A percentile compares a stretch with the other conserved stretches of the same genome.
These are phyloP conservation scores for Candida dubliniensis DNA, from an alignment of 1,139 yeast species.

Conservation along the genomic window DNA sequence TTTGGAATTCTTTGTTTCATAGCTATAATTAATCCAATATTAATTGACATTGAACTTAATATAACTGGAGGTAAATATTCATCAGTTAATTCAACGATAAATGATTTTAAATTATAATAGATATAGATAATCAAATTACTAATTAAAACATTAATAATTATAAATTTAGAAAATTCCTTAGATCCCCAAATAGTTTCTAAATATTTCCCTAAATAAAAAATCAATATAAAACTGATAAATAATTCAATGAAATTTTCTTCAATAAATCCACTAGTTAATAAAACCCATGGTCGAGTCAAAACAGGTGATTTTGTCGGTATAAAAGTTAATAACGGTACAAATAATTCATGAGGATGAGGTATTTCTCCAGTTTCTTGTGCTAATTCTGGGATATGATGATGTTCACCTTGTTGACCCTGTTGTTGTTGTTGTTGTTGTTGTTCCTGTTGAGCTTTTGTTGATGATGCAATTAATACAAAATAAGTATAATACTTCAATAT, in stretches of 20 bases:
- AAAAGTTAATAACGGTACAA: constrained; percentile 41
- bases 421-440: not conserved
- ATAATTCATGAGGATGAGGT: constrained; percentile 44
- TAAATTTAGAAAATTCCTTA: constrained; percentile 31
- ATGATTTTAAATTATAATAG: constrained; percentile 35
- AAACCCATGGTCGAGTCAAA: constrained; percentile 39
- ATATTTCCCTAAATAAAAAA: constrained; percentile 39
- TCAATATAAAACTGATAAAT: constrained; percentile 24
- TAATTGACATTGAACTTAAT: constrained; percentile 36
- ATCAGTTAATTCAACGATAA: constrained; percentile 18
- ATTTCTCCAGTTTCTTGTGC: constrained; percentile 38
- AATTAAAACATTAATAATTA: constrained; percentile 22
- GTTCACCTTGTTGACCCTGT: constrained; percentile 12
- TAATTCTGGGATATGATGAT: constrained; percentile 11
- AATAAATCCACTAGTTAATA: constrained; percentile 34
- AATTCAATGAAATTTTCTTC: constrained; percentile 36
- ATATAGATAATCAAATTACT: constrained; percentile 37
- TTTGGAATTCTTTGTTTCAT: constrained; percentile 45
- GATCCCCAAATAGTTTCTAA: constrained; percentile 42
- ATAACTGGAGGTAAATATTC: constrained; percentile 42
- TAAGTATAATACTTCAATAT: constrained; percentile 33
- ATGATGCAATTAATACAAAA: constrained; percentile 32
- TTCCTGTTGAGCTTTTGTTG: constrained; percentile 21
- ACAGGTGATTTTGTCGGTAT: constrained; percentile 42
- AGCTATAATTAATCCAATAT: constrained; percentile 45